Evolutionary conservation across 2,329 filamentous ascomycete species (phyloP), one percentile per base, ranked within the genome.

Genomic region (Xylariales sp.): DNA sequence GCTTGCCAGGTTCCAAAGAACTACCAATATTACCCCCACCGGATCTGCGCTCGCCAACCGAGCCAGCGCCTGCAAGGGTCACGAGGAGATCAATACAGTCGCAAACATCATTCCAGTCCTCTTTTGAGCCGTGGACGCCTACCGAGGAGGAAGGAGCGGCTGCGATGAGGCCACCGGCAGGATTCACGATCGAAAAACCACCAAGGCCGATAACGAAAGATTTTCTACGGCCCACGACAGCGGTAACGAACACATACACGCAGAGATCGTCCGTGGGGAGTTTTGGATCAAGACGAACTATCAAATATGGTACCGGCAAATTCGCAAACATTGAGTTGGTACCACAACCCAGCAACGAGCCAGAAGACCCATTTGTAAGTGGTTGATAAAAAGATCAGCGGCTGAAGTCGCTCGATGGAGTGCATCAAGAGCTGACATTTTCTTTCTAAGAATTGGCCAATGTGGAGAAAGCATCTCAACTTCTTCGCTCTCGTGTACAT

Each of bases 311-410:
- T 6, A 62, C 48, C 17, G 70, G 70, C 0, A 69, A 61, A 38
- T 49, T 65, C 40, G 54, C 63, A 3, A 50, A 54, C 12, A 55
- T 69, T 5, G 72, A 75, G 52, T 55, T 76, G 31, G 65, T 72
- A 8, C 75, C 76, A 4, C 74, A 75, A 51, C 74, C 75, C 1
- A 78, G 71, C 37, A 69, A 76, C 39, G 69, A 75, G 38, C 60
- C 63, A 0, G 62, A 69, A 17, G 76, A 79, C 52, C 75, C 75
- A 35, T 47, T 78, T 53, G 74, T 76, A 59, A 38, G 67, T 54
- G 29, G 14, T n/a, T n/a, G n/a, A n/a, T n/a, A n/a, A n/a, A n/a
- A n/a, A n/a, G n/a, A n/a, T n/a, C n/a, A n/a, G n/a, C n/a, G n/a
- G n/a, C n/a, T n/a, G n/a, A n/a, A n/a, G n/a, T n/a, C n/a, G n/a